Evolutionary conservation across 2,329 filamentous ascomycete species (phyloP), one percentile per base, ranked within the genome.

Genomic region (Periconia macrospinosa): DNA sequence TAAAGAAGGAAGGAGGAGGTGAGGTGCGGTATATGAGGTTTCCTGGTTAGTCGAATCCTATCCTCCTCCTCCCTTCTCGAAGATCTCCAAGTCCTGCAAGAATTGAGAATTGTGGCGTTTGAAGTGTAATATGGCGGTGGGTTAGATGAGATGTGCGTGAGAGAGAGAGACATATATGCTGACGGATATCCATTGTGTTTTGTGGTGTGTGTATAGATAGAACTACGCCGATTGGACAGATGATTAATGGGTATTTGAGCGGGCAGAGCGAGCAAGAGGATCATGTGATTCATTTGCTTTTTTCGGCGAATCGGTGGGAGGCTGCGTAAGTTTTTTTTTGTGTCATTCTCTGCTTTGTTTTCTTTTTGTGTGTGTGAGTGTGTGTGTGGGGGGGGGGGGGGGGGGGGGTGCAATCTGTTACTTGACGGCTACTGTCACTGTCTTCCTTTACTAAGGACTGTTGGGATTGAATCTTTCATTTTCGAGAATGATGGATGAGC

Each of bases 221-320:
- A 60, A 87, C 86, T 2, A 96, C 92, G 5, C 83, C 89, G 0
- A 96, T 93, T 62, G 92, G 92, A 1, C 84, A 90, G 65, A 88
- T 95, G 83, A 96, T 97, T 71, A 87, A 95, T 72, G 78, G 79
- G 44, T 97, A 96, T 70, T 82, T 97, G 58, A 87, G 85, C 59
- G 87, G 87, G 54, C 75, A 88, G 52, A 79, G 83, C 20, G 83
- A 90, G 53, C 85, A 92, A 73, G 90, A 94, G 56, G 92, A 96
- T 72, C 91, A 96, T 68, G 89, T 88, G 3, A 93, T 96, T 63
- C 92, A 97, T 72, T 81, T 96, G 1, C 81, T 96, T 18, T 96
- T 96, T 75, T 91, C 88, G 54, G 91, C 92, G 10, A 97, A 97
- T 71, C 83, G 92, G 45, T 96, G 92, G 92, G 92, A 96, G 69